These are phyloP conservation scores for Paraglomus occultum DNA, from an alignment of 192 early-diverging fungal genomes.

Conservation along the genomic window DNA sequence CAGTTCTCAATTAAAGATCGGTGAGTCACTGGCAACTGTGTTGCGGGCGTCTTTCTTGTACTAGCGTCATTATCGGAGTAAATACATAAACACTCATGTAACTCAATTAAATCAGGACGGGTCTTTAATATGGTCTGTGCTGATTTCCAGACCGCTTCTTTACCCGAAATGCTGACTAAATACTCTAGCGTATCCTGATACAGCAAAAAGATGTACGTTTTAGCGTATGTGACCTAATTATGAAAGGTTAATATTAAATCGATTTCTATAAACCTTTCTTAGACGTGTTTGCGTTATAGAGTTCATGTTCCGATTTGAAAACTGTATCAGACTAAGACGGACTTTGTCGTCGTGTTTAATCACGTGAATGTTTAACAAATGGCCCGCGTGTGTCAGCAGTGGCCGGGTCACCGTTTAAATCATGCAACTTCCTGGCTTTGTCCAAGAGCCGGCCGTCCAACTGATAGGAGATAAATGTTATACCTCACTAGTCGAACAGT, in stretches of 20 bases:
- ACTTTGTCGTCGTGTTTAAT: too few relatives aligned
- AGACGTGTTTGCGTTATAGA: too few relatives aligned
- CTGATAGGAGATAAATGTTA: constrained; percentile 86
- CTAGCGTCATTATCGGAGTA: background rate
- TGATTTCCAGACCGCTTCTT: background rate
- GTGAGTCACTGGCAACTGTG: constrained; percentile 2
- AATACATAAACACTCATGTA: constrained; percentile 13
- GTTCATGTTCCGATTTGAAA: too few relatives aligned
- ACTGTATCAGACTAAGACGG: too few relatives aligned
- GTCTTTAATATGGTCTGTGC: constrained; percentile 16
- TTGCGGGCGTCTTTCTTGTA: background rate
- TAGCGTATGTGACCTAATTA: too few relatives aligned
- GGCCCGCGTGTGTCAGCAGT: background rate
- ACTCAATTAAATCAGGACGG: constrained; percentile 11
- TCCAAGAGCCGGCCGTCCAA: constrained; percentile 61
- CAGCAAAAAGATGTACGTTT: too few relatives aligned
- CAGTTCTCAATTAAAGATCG: constrained; percentile 24
- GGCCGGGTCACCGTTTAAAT: background rate
- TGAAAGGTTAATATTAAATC: too few relatives aligned
- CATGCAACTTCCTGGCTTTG: constrained; percentile 58
- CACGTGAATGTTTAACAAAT: background rate
- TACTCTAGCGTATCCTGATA: too few relatives aligned
- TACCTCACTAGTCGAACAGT: constrained; percentile 63
- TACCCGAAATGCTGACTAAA: too few relatives aligned
- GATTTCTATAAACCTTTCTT: too few relatives aligned